Evolutionary conservation across 805 yeast species (phyloP).

Genomic region (Candida sakaeoensis): DNA sequence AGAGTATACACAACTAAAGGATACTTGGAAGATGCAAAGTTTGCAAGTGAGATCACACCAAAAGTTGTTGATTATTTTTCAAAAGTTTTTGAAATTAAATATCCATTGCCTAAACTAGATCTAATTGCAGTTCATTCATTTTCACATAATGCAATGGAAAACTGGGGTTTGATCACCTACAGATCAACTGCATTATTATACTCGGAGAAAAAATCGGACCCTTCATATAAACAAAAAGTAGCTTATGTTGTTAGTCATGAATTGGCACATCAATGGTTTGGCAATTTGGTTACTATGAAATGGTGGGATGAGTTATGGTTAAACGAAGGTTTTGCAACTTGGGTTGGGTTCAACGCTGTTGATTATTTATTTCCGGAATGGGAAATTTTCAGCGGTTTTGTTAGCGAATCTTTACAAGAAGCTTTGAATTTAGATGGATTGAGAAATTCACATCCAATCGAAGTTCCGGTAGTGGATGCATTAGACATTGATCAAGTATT

Average conservation of each 20-base stretch:
- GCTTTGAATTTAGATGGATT: slow-evolving; percentile 55
- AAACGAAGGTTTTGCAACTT: slow-evolving; percentile 88
- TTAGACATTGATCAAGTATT: slow-evolving; percentile 78
- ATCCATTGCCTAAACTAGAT: slow-evolving; percentile 80
- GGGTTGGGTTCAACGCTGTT: slow-evolving; percentile 72
- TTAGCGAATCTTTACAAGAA: slow-evolving; percentile 47
- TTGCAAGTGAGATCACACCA: slow-evolving; percentile 47
- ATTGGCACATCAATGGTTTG: slow-evolving; percentile 90
- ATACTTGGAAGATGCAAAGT: slow-evolving; percentile 41
- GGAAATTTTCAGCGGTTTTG: slow-evolving; percentile 64
- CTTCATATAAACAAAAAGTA: slow-evolving; percentile 60
- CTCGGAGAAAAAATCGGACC: slow-evolving; percentile 44
- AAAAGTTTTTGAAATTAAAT: slow-evolving; percentile 46
- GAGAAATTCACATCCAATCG: slow-evolving; percentile 72
- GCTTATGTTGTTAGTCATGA: slow-evolving; percentile 84
- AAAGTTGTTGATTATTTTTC: slow-evolving; percentile 50
- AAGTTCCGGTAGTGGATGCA: slow-evolving; percentile 76
- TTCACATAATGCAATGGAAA: slow-evolving; percentile 88
- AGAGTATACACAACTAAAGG: slow-evolving; percentile 53
- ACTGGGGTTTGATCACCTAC: slow-evolving; percentile 78
- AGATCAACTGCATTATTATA: slow-evolving; percentile 51
- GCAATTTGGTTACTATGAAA: slow-evolving; percentile 83
- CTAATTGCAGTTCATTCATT: slow-evolving; percentile 75
- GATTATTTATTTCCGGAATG: slow-evolving; percentile 74
- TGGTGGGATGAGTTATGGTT: slow-evolving; percentile 95